Percentiles rank a stretch among this genome's conserved stretches.
phyloP scores from a whole-genome alignment of 306 rosid species.

The Vigna nakashimae region DNA sequence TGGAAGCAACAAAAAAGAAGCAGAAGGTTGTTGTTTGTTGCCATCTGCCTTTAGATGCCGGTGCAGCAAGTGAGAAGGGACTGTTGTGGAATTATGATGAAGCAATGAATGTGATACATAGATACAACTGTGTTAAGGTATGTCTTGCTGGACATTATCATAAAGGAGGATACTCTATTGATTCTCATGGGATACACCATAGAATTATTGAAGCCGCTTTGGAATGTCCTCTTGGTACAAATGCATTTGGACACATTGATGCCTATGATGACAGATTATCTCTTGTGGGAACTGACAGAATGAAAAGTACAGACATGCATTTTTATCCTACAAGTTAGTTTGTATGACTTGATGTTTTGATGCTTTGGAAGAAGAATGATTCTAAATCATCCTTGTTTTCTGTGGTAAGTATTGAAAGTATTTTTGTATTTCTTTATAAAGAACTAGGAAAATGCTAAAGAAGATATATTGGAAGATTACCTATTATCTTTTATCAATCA shows the following conservation, averaged over 20 bases:
- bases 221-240: constrained; percentile 84
- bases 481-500: neutral
- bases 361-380: constrained; percentile 20
- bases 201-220: constrained; percentile 92
- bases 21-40: constrained; percentile 83
- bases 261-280: constrained; percentile 69
- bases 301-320: constrained; percentile 67
- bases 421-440: neutral
- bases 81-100: constrained; percentile 86
- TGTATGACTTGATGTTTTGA: constrained; percentile 18
- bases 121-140: constrained; percentile 77
- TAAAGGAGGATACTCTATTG: constrained; percentile 75
- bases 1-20: constrained; percentile 67
- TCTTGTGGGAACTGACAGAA: constrained; percentile 68
- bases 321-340: constrained; percentile 54
- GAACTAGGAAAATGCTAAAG: neutral
- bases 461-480: neutral
- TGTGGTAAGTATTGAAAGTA: neutral
- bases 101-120: constrained; percentile 79
- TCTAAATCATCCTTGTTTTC: neutral
- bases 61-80: constrained; percentile 57
- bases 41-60: constrained; percentile 85
- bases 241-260: constrained; percentile 76
- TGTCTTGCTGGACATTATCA: constrained; percentile 88
- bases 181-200: constrained; percentile 87